Conservation (phyloP, 768 basidiomycete species). For the Suillus hirtellus region DNA sequence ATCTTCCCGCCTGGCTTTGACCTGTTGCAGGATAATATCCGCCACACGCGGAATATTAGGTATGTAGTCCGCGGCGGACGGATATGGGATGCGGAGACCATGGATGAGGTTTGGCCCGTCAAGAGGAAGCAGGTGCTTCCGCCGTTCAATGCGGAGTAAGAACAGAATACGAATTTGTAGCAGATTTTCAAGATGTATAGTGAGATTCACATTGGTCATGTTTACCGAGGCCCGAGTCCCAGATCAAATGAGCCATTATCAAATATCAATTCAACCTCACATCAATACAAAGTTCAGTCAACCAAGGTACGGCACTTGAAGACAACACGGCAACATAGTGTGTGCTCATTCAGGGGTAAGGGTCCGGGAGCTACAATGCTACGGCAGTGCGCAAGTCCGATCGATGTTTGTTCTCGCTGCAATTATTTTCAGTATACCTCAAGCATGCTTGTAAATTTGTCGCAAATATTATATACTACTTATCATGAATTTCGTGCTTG, state of each 20-base stretch:
- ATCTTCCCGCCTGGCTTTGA: slow-evolving; percentile 64
- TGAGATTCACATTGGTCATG: not conserved
- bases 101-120: slow-evolving; percentile 74
- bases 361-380: too few relatives aligned
- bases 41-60: slow-evolving; percentile 48
- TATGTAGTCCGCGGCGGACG: slow-evolving; percentile 69
- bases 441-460: too few relatives aligned
- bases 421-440: too few relatives aligned
- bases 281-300: not conserved
- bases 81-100: slow-evolving; percentile 64
- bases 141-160: slow-evolving; percentile 53
- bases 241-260: not conserved
- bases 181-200: not conserved
- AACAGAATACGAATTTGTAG: not conserved
- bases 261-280: too few relatives aligned
- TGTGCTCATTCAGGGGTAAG: too few relatives aligned
- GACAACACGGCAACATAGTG: not conserved
- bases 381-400: too few relatives aligned
- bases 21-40: slow-evolving; percentile 54
- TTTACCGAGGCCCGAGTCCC: not conserved
- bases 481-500: too few relatives aligned
- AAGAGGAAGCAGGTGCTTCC: slow-evolving; percentile 54
- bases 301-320: not conserved
- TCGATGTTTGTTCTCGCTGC: too few relatives aligned
- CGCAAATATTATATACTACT: too few relatives aligned